Base-by-base conservation (phyloP, 2,329 filamentous ascomycete species). In the Didymella pomorum region DNA sequence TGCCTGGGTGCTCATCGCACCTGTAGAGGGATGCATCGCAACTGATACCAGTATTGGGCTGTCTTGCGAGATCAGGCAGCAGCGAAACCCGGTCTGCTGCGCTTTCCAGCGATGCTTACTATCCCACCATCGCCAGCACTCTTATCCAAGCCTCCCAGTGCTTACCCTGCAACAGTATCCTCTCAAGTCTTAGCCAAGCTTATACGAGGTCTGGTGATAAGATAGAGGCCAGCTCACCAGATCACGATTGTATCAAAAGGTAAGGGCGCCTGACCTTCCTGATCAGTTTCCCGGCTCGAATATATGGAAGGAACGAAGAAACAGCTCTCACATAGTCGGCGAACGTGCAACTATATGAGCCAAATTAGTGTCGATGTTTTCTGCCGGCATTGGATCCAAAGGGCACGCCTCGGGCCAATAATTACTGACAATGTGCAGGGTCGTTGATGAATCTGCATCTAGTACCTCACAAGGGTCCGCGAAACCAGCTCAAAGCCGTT, bases 41-140 rank as follows among this genome's bases (percentile, higher is more conserved):
- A 43, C 14, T 37, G 25, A n/a, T 9, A 11, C 52, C 26, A 26
- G 18, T 21, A 33, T 11, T 35, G 35, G 18, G 14, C 14, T 8
- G 20, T 14, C 23, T 48, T 48, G 44, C 35, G 33, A 42, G n/a
- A 33, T 1, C 29, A 44, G 49, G 21, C 50, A 49, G 35, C 33
- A 35, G n/a, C 44, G 28, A 46, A 23, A 18, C 44, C 16, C 18
- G 4, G 11, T 12, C 23, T 37, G n/a, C n/a, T 18, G n/a, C 12
- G 33, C 33, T 37, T 37, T 37, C 18, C 35, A 37, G 35, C 29
- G 35, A n/a, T 20, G 35, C 35, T 20, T 39, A 20, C 35, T 11
- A 18, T n/a, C 4, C 35, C 35, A 20, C 35, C 35, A 18, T 20
- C n/a, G 35, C 35, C 35, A 20, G 9, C 8, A 39, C 18, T 20